These are phyloP conservation scores for Haplosporangium sp. DNA, from an alignment of 371 early-diverging fungal species.

Conservation along the genomic window DNA sequence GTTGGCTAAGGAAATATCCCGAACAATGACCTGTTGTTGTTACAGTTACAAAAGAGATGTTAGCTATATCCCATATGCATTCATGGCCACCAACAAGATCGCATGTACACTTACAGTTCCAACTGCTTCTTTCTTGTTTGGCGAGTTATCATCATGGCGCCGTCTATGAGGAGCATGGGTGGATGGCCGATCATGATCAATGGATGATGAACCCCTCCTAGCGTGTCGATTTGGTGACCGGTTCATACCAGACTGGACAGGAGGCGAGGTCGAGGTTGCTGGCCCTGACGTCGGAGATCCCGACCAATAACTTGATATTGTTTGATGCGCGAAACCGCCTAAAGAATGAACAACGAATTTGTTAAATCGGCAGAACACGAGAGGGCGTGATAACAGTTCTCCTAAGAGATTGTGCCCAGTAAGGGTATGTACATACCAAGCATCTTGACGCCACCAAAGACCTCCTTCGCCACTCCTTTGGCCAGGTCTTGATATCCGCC, in stretches of 20 bases:
- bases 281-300: constrained; percentile 26
- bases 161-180: constrained; percentile 19
- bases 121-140: constrained; percentile 41
- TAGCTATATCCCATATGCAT: neutral
- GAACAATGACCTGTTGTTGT: constrained; percentile 59
- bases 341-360: neutral
- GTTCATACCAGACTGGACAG: constrained; percentile 21
- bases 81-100: neutral
- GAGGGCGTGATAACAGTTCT: no score
- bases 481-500: constrained; percentile 64
- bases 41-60: neutral
- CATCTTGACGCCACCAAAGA: constrained; percentile 76
- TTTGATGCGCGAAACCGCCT: constrained; percentile 53
- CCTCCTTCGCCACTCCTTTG: constrained; percentile 76
- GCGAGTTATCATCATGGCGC: constrained; percentile 39
- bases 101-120: constrained; percentile 36
- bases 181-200: constrained; percentile 38
- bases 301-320: constrained; percentile 49
- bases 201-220: constrained; percentile 35
- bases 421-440: constrained; percentile 56
- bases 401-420: no score
- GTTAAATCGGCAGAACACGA: no score
- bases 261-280: constrained; percentile 44
- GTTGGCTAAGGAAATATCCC: constrained; percentile 52
- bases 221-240: constrained; percentile 28